These are phyloP conservation scores for Talaromyces albobiverticillius DNA, from an alignment of 2,329 filamentous ascomycete genomes.

Conservation along the genomic window DNA sequence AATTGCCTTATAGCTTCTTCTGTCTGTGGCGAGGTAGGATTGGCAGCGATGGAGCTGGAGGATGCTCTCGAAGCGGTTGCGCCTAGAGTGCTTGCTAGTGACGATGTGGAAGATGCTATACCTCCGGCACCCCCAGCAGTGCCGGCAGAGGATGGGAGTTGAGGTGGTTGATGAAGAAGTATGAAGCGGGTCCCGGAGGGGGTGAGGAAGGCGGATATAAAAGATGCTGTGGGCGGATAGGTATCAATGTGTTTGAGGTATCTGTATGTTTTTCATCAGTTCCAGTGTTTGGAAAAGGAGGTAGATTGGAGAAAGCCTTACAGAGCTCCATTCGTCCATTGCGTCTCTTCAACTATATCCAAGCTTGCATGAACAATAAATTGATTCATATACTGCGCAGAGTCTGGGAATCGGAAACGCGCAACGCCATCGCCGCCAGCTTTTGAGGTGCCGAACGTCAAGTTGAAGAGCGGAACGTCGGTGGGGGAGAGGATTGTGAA, in stretches of 20 bases:
- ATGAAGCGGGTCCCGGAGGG: constrained; percentile 91
- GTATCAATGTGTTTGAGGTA: constrained; percentile 96
- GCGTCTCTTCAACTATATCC: constrained; percentile 93
- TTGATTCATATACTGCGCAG: constrained; percentile 91
- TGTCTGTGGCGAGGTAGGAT: constrained; percentile 83
- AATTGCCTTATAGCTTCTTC: constrained; percentile 96
- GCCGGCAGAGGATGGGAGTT: constrained; percentile 41
- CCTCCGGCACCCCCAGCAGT: constrained; percentile 8
- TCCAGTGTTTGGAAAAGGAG: constrained; percentile 12
- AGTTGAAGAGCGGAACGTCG: constrained; percentile 93
- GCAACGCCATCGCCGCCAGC: constrained; percentile 89
- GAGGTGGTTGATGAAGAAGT: constrained; percentile 77
- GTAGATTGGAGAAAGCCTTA: constrained; percentile 39
- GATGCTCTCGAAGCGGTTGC: constrained; percentile 41
- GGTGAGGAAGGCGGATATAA: constrained; percentile 92
- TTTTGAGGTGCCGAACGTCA: constrained; percentile 96
- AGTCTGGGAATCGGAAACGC: constrained; percentile 83
- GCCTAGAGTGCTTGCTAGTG: constrained; percentile 24
- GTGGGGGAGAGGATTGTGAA: constrained; percentile 94
- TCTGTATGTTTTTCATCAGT: constrained; percentile 47
- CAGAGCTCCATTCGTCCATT: constrained; percentile 87
- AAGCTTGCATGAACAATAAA: constrained; percentile 93
- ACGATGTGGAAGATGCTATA: constrained; percentile 20
- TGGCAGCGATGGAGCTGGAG: constrained; percentile 72
- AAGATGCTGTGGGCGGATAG: constrained; percentile 79